A percentile compares a stretch with the other conserved stretches of the same genome.
These are phyloP conservation scores for Plectosphaerella sp. DNA, from an alignment of 2,329 filamentous ascomycete genomes.

Conservation along the genomic window DNA sequence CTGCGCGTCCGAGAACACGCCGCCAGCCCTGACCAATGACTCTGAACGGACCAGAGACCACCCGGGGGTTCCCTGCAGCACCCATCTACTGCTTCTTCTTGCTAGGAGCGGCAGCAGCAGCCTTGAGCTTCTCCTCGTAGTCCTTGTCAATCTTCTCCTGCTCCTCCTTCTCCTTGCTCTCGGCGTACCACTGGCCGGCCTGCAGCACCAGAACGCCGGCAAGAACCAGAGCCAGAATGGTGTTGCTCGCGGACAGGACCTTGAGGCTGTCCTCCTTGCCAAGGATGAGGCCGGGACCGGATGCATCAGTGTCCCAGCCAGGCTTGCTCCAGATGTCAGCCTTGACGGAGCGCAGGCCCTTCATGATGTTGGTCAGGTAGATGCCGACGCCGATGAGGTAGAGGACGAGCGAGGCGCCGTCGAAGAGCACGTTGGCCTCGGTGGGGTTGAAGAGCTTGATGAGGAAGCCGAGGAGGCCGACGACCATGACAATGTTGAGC, in stretches of 20 bases:
- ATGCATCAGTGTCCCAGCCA: conserved; percentile 32
- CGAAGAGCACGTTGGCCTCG: conserved; percentile 95
- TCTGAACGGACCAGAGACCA: too few species aligned
- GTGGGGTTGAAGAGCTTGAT: conserved; percentile 91
- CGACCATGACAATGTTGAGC: conserved; percentile 86
- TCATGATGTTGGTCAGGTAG: conserved; percentile 95
- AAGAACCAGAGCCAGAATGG: conserved; percentile 87
- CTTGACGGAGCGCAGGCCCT: conserved; percentile 81
- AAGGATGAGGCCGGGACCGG: conserved; percentile 47
- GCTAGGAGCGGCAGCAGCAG: neutral
- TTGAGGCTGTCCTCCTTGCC: conserved; percentile 84
- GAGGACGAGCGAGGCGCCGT: conserved; percentile 73
- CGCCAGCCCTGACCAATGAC: too few species aligned
- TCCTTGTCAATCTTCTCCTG: conserved; percentile 58
- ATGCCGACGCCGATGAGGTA: conserved; percentile 87
- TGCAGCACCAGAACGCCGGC: conserved; percentile 90
- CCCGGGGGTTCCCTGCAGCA: too few species aligned
- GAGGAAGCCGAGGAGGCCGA: conserved; percentile 84
- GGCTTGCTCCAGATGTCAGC: conserved; percentile 55
- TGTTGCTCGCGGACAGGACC: conserved; percentile 91
- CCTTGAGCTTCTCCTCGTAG: conserved; percentile 15
- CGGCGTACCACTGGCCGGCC: conserved; percentile 97
- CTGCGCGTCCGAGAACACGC: too few species aligned
- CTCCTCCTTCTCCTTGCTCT: conserved; percentile 86
- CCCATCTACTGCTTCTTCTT: conserved; percentile 14